Evolutionary conservation across 176 grass and related monocot genomes (phyloP).

Genomic region (Oryza officinalis): DNA sequence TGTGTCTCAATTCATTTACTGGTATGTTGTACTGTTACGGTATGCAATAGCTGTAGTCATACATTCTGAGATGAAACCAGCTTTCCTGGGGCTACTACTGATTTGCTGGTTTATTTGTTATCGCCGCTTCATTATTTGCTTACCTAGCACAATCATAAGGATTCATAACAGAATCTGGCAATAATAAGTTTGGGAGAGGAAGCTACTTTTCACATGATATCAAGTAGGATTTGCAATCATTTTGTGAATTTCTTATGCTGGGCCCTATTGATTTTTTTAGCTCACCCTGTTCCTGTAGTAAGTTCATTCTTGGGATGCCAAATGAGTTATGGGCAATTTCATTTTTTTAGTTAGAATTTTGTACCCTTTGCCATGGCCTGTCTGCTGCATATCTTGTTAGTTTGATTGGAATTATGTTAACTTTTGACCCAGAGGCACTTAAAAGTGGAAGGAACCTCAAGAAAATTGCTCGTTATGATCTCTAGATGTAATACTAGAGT

Average conservation of each 20-base stretch:
- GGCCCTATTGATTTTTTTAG: background rate
- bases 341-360: background rate
- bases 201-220: background rate
- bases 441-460: background rate
- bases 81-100: background rate
- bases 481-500: background rate
- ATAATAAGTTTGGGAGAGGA: background rate
- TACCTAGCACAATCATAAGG: background rate
- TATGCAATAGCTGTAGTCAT: background rate
- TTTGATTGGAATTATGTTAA: background rate
- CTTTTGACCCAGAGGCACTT: background rate
- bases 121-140: background rate
- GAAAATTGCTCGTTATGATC: background rate
- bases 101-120: conserved; percentile 1
- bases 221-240: background rate
- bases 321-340: background rate
- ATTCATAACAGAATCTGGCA: background rate
- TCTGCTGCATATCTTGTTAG: background rate
- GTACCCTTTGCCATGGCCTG: background rate
- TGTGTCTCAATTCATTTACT: background rate
- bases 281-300: background rate
- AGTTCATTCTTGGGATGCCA: background rate
- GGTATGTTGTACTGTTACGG: background rate
- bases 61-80: background rate
- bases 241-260: background rate